Base-by-base conservation (phyloP, 768 basidiomycete species). In the Amanita thiersii region DNA sequence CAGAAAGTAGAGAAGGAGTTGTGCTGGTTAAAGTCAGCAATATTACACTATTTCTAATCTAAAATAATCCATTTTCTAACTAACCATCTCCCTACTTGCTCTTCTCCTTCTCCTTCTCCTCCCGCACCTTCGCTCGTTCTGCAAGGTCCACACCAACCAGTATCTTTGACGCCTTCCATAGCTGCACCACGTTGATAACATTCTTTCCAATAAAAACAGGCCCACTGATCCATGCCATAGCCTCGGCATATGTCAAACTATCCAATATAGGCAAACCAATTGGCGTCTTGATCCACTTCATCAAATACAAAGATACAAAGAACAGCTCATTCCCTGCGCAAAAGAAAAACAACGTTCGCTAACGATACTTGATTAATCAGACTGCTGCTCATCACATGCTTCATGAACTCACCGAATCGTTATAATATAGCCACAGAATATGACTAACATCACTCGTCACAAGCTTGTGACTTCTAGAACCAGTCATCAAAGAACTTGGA, bases 91-190 rank as follows among this genome's bases (percentile, higher is more conserved):
- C n/a, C n/a, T 28, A 28, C 26, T 28, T 17, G 12, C 31, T 29
- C 42, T 37, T 30, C 15, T 43, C 34, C 26, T n/a, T n/a, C 5
- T 24, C 37, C 17, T 15, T 39, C n/a, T 60, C 70, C 43, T 72
- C 65, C 43, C 81, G 65, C 14, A 74, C 82, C 43, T 73, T 72
- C 28, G 80, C 79, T 50, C 92, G 68, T 61, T 93, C 90, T 32
- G 86, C 87, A 35, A 96, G 65, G 56, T 96, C 92, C 8, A 96
- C 86, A 0, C 92, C 91, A 10, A 96, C 92, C 11, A 96, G 72
- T 42, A 91, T 89, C 63, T 91, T 91, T 25, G 86, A 85, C 19
- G 96, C 94, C 60, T 99, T 99, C 93, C 93, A 97, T 44, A 97
- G 77, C 61, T 99, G 96, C 5, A 99, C 92, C 24, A 86, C 60